Percentiles rank a stretch among this genome's conserved stretches.
Conservation (phyloP, 2,329 filamentous ascomycete genomes). For the Coniella vitis region DNA sequence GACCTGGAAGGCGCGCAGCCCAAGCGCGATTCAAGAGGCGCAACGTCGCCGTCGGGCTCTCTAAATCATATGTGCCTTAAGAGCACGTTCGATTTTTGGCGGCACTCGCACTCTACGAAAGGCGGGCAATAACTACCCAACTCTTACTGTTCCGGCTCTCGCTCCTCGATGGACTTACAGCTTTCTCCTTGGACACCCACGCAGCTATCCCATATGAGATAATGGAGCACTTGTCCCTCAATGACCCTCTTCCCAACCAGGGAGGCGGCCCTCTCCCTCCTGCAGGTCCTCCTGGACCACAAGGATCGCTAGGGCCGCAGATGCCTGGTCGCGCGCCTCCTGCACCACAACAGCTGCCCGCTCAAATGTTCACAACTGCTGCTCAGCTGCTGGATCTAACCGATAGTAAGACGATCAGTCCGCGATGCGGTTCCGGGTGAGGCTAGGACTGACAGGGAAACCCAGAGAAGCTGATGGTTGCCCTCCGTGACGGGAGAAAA, state of each 20-base stretch:
- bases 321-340: constrained; percentile 20
- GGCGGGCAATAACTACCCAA: neutral
- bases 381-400: constrained; percentile 93
- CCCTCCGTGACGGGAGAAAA: constrained; percentile 89
- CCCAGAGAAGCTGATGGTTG: constrained; percentile 87
- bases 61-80: neutral
- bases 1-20: neutral
- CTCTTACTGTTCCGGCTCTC: neutral
- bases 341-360: constrained; percentile 47
- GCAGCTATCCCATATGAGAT: constrained; percentile 23
- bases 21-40: neutral
- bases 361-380: constrained; percentile 98
- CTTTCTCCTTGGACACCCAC: constrained; percentile 6
- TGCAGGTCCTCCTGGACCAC: constrained; percentile 19
- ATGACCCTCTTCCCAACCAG: constrained; percentile 36
- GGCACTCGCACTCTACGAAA: neutral
- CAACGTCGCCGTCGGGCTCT: neutral
- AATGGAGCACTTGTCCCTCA: constrained; percentile 50
- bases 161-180: constrained; percentile 13
- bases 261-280: constrained; percentile 22
- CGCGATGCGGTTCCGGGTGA: neutral
- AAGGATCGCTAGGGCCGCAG: constrained; percentile 20
- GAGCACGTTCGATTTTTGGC: neutral
- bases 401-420: constrained; percentile 64
- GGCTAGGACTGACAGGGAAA: neutral